These are phyloP conservation scores for Colletotrichum euphorbiae DNA, from an alignment of 2,329 filamentous ascomycete genomes.

Conservation along the genomic window DNA sequence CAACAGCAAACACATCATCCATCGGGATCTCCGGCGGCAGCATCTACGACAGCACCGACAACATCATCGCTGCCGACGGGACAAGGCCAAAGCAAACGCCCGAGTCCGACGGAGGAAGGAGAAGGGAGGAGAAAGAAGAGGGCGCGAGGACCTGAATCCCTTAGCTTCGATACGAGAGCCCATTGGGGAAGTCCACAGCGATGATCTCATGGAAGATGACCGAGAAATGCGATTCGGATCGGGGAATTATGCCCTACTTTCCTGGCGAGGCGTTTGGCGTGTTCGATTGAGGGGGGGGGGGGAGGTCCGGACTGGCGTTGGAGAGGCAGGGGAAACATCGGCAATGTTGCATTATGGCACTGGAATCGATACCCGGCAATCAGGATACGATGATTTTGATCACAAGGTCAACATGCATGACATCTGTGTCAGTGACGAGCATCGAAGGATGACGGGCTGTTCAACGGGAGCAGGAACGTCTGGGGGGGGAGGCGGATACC, in stretches of 20 bases:
- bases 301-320: not conserved
- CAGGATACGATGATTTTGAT: not conserved
- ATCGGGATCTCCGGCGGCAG: no score
- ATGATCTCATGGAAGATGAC: slow-evolving; percentile 9
- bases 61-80: not conserved
- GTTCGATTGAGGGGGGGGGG: not conserved
- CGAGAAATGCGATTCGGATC: slow-evolving; percentile 6
- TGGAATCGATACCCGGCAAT: not conserved
- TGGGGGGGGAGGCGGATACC: slow-evolving; percentile 3
- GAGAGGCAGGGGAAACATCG: not conserved
- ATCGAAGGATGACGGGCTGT: slow-evolving; percentile 2
- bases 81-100: slow-evolving; percentile 9
- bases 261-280: slow-evolving; percentile 29
- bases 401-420: not conserved
- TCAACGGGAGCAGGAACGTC: slow-evolving; percentile 1
- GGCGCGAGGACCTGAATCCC: slow-evolving; percentile 29
- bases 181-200: not conserved
- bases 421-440: not conserved
- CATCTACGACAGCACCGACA: not conserved
- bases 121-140: slow-evolving; percentile 27
- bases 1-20: not conserved
- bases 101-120: slow-evolving; percentile 11
- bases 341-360: slow-evolving; percentile 12
- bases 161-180: not conserved
- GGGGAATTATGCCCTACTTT: not conserved